phyloP scores from a whole-genome alignment of 495 filamentous ascomycete genomes.

The Glutinoglossum americanum region DNA sequence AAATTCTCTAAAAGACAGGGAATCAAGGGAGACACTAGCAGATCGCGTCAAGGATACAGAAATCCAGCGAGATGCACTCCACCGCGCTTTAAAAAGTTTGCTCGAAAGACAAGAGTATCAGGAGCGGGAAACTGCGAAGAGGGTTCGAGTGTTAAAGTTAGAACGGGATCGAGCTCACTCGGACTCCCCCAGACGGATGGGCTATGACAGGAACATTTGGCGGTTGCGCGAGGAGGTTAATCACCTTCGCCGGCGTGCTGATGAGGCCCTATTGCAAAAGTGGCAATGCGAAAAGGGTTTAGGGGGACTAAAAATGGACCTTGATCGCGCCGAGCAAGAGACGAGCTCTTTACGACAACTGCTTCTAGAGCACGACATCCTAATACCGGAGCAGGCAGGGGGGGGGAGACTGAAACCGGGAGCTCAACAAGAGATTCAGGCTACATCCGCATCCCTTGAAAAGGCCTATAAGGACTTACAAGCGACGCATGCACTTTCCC shows the following conservation, averaged over 20 bases:
- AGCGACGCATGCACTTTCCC: conserved; percentile 28
- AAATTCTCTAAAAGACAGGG: conserved; percentile 19
- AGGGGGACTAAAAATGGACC: conserved; percentile 83
- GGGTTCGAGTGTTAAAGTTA: conserved; percentile 46
- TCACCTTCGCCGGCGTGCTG: conserved; percentile 63
- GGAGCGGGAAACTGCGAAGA: conserved; percentile 57
- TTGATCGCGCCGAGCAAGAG: conserved; percentile 88
- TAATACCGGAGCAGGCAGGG: conserved; percentile 30
- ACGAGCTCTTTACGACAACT: conserved; percentile 58
- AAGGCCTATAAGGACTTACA: conserved; percentile 64
- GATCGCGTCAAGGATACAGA: conserved; percentile 86
- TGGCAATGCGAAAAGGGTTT: conserved; percentile 91
- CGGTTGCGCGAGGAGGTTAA: conserved; percentile 68
- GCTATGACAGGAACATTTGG: conserved; percentile 64
- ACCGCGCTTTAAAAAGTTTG: conserved; percentile 64
- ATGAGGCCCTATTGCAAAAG: conserved; percentile 91
- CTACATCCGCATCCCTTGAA: conserved; percentile 51
- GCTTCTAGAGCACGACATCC: conserved; percentile 71
- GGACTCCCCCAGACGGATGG: conserved; percentile 43
- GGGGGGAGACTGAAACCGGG: conserved; percentile 19
- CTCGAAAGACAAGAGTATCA: conserved; percentile 73
- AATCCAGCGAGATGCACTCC: conserved; percentile 78
- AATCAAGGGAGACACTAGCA: conserved; percentile 45
- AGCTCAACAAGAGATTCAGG: conserved; percentile 19
- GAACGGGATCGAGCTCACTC: conserved; percentile 46